These are phyloP conservation scores for Candida coquimbonensis DNA, from an alignment of 805 yeast genomes.

Conservation along the genomic window DNA sequence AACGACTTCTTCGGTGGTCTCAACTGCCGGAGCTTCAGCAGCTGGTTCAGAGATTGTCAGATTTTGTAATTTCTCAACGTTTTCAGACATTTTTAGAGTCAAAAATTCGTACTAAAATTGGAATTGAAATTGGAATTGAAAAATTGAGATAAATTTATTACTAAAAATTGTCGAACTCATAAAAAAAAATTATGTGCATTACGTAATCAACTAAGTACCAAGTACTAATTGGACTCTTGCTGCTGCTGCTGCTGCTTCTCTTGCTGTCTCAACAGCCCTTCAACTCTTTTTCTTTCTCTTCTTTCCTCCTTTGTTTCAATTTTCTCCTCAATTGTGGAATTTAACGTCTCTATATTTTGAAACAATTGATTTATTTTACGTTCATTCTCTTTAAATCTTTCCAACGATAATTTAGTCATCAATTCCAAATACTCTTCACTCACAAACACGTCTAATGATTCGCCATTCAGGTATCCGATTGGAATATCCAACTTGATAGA, in stretches of 20 bases:
- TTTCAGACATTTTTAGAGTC: slow-evolving; percentile 4
- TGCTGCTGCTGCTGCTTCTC: not conserved
- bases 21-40: slow-evolving; percentile 44
- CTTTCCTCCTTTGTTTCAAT: slow-evolving; percentile 53
- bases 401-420: slow-evolving; percentile 48
- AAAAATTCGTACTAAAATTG: too few species aligned
- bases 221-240: too few species aligned
- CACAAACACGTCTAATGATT: slow-evolving; percentile 34
- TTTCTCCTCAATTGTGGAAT: slow-evolving; percentile 3
- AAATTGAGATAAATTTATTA: too few species aligned
- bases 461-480: slow-evolving; percentile 46
- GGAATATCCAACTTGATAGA: slow-evolving; percentile 74
- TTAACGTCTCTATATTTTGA: slow-evolving; percentile 32
- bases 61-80: slow-evolving; percentile 7
- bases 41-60: slow-evolving; percentile 23
- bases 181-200: not conserved
- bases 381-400: slow-evolving; percentile 61
- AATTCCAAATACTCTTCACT: slow-evolving; percentile 41
- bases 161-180: not conserved
- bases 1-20: slow-evolving; percentile 13
- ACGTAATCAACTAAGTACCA: not conserved
- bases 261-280: slow-evolving; percentile 31
- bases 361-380: slow-evolving; percentile 46
- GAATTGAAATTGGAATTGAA: not conserved
- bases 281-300: slow-evolving; percentile 43